Conservation (phyloP, 83 land plant species). For the Isoetes engelmannii region DNA sequence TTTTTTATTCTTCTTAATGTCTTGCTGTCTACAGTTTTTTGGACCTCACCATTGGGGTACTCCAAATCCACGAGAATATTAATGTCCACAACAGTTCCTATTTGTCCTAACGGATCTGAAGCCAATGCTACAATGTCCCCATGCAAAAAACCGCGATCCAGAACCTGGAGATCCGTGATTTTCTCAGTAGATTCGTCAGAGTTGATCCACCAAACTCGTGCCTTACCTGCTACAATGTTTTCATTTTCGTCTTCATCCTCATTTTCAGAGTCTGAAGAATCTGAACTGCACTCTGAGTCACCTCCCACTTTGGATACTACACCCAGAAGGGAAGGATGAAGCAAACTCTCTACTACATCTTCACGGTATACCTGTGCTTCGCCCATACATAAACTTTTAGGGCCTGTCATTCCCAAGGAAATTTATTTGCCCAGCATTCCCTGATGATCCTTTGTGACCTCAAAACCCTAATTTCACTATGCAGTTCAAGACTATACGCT, state of each 20-base stretch:
- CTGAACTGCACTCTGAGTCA: constrained; percentile 33
- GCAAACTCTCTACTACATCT: constrained; percentile 21
- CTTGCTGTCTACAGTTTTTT: constrained; percentile 40
- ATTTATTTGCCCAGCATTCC: no score
- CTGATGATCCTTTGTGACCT: no score
- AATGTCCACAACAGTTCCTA: constrained; percentile 62
- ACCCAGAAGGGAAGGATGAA: constrained; percentile 17
- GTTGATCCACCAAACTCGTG: constrained; percentile 67
- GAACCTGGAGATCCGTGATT: constrained; percentile 45
- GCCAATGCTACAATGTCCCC: constrained; percentile 77
- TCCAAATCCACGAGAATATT: constrained; percentile 63
- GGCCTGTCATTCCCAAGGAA: background rate
- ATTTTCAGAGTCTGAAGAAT: constrained; percentile 25
- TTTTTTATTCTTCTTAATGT: constrained; percentile 39
- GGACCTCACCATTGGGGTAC: constrained; percentile 33
- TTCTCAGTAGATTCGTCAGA: constrained; percentile 45
- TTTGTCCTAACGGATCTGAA: constrained; percentile 72
- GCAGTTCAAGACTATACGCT: no score
- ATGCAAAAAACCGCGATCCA: constrained; percentile 72
- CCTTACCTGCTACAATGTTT: constrained; percentile 47
- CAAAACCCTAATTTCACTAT: no score
- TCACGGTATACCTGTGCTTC: constrained; percentile 25
- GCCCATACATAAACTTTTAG: constrained; percentile 1
- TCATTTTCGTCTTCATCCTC: constrained; percentile 22
- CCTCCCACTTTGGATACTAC: constrained; percentile 27